Conservation (phyloP, 2,329 filamentous ascomycete species). For the Arthrobotrys pseudoclavata region DNA sequence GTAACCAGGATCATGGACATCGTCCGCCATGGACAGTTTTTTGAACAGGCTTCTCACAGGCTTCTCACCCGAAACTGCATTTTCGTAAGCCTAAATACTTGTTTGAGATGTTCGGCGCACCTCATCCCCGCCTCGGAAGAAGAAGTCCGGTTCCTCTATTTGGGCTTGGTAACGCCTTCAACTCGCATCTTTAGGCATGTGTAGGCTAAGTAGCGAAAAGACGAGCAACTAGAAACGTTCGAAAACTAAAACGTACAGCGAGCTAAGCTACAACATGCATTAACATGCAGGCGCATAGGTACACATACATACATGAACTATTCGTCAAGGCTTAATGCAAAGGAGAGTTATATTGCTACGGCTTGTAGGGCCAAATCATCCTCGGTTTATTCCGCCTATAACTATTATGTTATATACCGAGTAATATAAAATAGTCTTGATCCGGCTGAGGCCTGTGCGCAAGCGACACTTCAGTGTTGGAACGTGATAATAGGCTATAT, state of each 20-base stretch:
- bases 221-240: not conserved
- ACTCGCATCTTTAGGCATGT: conserved; percentile 47
- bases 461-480: conserved; percentile 27
- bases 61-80: conserved; percentile 6
- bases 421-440: conserved; percentile 37
- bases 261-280: not conserved
- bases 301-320: not conserved
- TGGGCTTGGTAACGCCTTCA: conserved; percentile 16
- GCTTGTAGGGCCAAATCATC: conserved; percentile 17
- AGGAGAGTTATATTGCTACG: conserved; percentile 3
- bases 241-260: not conserved
- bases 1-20: conserved; percentile 49
- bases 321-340: conserved; percentile 29
- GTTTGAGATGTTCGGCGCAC: conserved; percentile 28
- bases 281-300: not conserved
- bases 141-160: conserved; percentile 44
- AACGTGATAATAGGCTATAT: conserved; percentile 49
- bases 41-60: not conserved
- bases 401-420: conserved; percentile 33
- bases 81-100: conserved; percentile 23
- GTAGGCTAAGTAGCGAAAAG: conserved; percentile 43
- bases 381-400: conserved; percentile 51
- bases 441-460: conserved; percentile 48
- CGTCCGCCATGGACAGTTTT: conserved; percentile 8
- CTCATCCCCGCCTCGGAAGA: conserved; percentile 50